phyloP scores from a whole-genome alignment of 2,329 filamentous ascomycete species.

The Ascochyta fabae region DNA sequence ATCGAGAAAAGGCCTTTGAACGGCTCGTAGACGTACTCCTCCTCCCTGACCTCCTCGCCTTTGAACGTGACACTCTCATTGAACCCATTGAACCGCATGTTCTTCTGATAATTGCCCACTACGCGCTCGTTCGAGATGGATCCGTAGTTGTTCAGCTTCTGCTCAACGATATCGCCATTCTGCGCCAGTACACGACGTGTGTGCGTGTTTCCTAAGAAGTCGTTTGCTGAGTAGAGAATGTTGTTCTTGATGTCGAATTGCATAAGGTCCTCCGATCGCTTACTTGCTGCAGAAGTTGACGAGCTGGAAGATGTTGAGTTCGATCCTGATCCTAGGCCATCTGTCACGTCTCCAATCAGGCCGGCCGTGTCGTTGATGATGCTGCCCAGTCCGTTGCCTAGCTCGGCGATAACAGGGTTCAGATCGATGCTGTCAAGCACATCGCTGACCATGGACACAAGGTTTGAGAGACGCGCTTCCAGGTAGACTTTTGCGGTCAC shows the following conservation, averaged over 20 bases:
- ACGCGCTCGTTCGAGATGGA: conserved; percentile 51
- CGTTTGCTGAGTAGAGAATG: conserved; percentile 66
- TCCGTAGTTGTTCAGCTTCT: conserved; percentile 62
- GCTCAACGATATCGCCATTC: conserved; percentile 62
- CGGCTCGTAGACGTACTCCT: conserved; percentile 62
- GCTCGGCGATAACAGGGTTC: conserved; percentile 64
- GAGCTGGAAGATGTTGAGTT: conserved; percentile 13
- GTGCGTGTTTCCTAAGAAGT: conserved; percentile 61
- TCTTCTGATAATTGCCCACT: conserved; percentile 58
- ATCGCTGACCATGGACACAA: conserved; percentile 65
- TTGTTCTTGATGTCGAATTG: conserved; percentile 61
- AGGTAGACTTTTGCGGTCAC: conserved; percentile 65
- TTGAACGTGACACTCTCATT: conserved; percentile 48
- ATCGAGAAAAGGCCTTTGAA: conserved; percentile 56
- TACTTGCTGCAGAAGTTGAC: conserved; percentile 26
- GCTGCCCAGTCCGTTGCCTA: conserved; percentile 58
- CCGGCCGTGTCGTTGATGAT: conserved; percentile 54
- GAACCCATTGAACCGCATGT: conserved; percentile 65
- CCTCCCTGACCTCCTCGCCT: conserved; percentile 57
- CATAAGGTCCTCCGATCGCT: conserved; percentile 40
- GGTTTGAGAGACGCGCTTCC: conserved; percentile 65
- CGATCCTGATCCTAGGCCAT: conserved; percentile 16
- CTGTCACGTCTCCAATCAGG: conserved; percentile 35
- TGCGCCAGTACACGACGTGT: conserved; percentile 64
- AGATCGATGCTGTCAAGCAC: conserved; percentile 65